Evolutionary conservation across 1,284 basidiomycete species (phyloP).

Genomic region (Mycena citricolor): DNA sequence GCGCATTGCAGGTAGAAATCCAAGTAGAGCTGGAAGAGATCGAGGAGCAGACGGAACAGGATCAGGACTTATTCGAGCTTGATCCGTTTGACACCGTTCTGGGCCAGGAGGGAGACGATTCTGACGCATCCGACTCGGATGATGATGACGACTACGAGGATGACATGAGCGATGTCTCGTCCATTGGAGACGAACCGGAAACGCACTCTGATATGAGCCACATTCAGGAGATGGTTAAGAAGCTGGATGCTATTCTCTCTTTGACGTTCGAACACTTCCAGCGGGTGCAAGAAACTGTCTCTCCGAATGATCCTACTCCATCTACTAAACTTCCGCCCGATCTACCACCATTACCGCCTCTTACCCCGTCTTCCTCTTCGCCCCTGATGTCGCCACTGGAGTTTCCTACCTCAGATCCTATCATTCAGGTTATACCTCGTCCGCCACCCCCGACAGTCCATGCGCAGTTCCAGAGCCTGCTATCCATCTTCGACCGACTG

Average conservation of each 20-base stretch:
- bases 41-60: constrained; percentile 61
- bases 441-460: constrained; percentile 17
- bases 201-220: constrained; percentile 49
- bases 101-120: constrained; percentile 66
- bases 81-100: constrained; percentile 85
- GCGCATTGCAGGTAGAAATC: constrained; percentile 80
- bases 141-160: constrained; percentile 56
- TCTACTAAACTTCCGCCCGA: constrained; percentile 30
- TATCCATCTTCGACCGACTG: constrained; percentile 90
- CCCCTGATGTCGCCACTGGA: constrained; percentile 19
- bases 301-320: constrained; percentile 21
- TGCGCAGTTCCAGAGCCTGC: constrained; percentile 80
- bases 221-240: constrained; percentile 85
- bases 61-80: constrained; percentile 67
- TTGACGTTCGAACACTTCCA: constrained; percentile 85
- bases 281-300: constrained; percentile 34
- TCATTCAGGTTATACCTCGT: constrained; percentile 14
- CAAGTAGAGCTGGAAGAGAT: constrained; percentile 94
- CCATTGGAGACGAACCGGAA: constrained; percentile 57
- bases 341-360: constrained; percentile 38
- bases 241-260: constrained; percentile 87
- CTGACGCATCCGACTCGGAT: constrained; percentile 55
- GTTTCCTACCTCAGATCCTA: constrained; percentile 27
- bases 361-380: constrained; percentile 31
- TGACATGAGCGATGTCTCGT: constrained; percentile 64